Evolutionary conservation across 441 rosid genomes (phyloP).

Genomic region (Adansonia rubrostipa): DNA sequence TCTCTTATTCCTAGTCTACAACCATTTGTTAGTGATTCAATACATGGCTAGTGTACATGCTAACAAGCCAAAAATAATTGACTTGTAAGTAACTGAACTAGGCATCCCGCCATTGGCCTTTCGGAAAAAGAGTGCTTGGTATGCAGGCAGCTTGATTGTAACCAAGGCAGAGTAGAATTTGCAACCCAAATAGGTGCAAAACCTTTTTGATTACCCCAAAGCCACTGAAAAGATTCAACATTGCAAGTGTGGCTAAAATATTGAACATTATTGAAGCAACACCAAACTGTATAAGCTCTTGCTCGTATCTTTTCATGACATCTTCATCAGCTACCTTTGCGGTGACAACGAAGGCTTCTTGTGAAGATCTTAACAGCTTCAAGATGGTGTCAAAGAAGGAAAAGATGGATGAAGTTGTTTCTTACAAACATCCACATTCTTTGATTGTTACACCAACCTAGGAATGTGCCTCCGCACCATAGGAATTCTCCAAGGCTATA

Average conservation of each 20-base stretch:
- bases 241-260: constrained; percentile 39
- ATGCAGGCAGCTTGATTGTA: constrained; percentile 37
- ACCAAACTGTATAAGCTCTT: constrained; percentile 45
- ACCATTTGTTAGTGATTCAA: not conserved
- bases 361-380: constrained; percentile 30
- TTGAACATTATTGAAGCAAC: constrained; percentile 38
- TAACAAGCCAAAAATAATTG: constrained; percentile 26
- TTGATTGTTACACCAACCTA: constrained; percentile 37
- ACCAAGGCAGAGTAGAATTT: constrained; percentile 29
- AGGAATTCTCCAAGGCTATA: constrained; percentile 32
- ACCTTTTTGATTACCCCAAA: constrained; percentile 26
- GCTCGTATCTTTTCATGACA: constrained; percentile 31
- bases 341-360: constrained; percentile 38
- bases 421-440: constrained; percentile 31
- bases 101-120: constrained; percentile 41
- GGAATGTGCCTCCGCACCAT: constrained; percentile 32
- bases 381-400: constrained; percentile 31
- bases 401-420: constrained; percentile 36
- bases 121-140: constrained; percentile 38
- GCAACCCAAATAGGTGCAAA: constrained; percentile 29
- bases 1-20: no score
- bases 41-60: not conserved
- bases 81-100: constrained; percentile 29
- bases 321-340: constrained; percentile 35
- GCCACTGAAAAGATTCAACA: constrained; percentile 34